Percentiles rank a stretch among this genome's conserved stretches.
phyloP scores from a whole-genome alignment of 768 basidiomycete species.

The Rhodotorula sphaerocarpa region DNA sequence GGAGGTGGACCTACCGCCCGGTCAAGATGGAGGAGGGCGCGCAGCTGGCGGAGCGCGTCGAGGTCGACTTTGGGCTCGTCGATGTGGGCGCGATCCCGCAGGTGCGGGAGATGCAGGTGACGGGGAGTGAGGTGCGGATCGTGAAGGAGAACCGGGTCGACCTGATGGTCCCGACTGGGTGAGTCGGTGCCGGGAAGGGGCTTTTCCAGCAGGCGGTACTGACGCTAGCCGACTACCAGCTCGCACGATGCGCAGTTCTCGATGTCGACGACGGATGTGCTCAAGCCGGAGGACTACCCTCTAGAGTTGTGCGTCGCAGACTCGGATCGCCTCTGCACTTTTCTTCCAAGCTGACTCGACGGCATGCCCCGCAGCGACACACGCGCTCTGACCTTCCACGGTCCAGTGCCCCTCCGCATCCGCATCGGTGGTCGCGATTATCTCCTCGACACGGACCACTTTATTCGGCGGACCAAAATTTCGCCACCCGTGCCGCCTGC shows the following conservation, averaged over 20 bases:
- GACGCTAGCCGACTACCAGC: background rate
- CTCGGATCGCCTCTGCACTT: too few species aligned
- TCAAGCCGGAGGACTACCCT: background rate
- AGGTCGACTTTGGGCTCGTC: slow-evolving; percentile 1
- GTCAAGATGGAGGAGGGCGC: background rate
- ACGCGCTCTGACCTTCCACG: background rate
- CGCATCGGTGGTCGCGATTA: background rate
- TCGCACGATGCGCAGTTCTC: slow-evolving; percentile 3
- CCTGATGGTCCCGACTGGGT: slow-evolving; percentile 20
- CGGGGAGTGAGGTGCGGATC: background rate
- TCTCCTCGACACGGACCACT: slow-evolving; percentile 17
- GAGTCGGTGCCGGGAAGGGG: background rate
- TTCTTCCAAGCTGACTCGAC: too few species aligned
- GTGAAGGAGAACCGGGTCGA: slow-evolving; percentile 10
- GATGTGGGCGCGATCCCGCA: background rate
- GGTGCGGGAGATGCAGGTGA: background rate
- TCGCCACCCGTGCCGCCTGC: background rate
- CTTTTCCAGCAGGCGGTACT: background rate
- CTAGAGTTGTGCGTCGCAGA: background rate
- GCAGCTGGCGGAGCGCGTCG: background rate
- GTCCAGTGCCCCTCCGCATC: background rate
- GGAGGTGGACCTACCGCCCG: slow-evolving; percentile 17
- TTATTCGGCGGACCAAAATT: slow-evolving; percentile 17
- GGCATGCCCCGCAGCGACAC: background rate
- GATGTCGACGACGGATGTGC: background rate